Base-by-base conservation (phyloP, 257 asterid genomes). In the Gardenia jasminoides region DNA sequence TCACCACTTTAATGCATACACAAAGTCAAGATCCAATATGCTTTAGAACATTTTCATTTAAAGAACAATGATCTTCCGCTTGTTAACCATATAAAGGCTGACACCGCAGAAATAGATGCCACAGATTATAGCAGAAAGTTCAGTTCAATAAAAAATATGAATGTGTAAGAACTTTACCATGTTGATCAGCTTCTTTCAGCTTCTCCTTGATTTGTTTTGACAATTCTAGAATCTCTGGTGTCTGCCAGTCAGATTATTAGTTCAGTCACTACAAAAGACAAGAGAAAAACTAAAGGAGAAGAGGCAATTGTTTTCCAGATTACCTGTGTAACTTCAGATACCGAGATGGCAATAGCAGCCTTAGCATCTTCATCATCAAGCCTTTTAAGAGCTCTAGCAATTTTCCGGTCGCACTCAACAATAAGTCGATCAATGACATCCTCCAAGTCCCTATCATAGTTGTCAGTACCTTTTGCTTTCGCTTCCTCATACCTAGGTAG, bases 301-400 rank as follows among this genome's bases (percentile, higher is more conserved):
- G 15, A 41, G 52, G 74, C 11, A 46, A 6, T 64, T 50, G 62
- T 58, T 16, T 43, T 22, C 39, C 4, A 44, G n/a, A 56, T 59
- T 81, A 91, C 99, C 93, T 81, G 92, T 33, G 99, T 92, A 62
- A 93, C 98, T 86, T 93, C 99, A 33, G 98, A 85, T 47, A 95
- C 99, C 0, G 98, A 95, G 72, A 95, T 95, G 26, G 97, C 98
- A 76, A 94, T 89, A 31, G 98, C 98, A 66, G 98, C 98, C 89
- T 92, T 95, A 62, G 99, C 99, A 85, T 95, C 99, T 80, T 95
- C 99, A 50, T 95, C 98, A 80, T 92, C 96, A 68, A 95, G 98
- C 59, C 99, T 88, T 85, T 87, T 93, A 80, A 95, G 85, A 80
- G 99, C 98, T 85, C 99, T 89, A 62, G 86, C 82, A 80, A 96